These are phyloP conservation scores for Abrus pulchellus DNA, from an alignment of 306 rosid species.

Conservation along the genomic window DNA sequence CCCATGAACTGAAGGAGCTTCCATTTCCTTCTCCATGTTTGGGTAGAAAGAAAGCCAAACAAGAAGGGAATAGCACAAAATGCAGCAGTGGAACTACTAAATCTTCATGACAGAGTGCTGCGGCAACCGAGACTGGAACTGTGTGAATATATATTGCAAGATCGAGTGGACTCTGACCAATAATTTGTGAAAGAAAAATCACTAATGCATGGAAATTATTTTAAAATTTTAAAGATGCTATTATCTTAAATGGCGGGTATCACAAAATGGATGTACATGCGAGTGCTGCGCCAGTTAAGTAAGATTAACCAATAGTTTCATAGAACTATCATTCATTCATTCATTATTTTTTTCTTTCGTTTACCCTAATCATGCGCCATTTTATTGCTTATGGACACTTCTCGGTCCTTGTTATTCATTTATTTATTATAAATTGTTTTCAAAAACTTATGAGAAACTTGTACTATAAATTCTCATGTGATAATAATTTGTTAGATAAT, in stretches of 20 bases:
- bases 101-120: not conserved
- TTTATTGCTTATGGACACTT: not conserved
- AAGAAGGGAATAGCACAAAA: not conserved
- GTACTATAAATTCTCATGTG: too few relatives aligned
- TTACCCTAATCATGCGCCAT: slow-evolving; percentile 35
- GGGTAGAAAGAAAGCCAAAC: slow-evolving; percentile 13
- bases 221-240: not conserved
- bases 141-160: not conserved
- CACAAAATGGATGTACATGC: not conserved
- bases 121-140: not conserved
- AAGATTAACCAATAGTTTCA: slow-evolving; percentile 43
- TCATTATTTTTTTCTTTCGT: not conserved
- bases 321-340: slow-evolving; percentile 6
- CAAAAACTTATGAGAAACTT: too few relatives aligned
- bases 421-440: too few relatives aligned
- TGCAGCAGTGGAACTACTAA: slow-evolving; percentile 16
- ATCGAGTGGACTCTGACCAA: slow-evolving; percentile 15
- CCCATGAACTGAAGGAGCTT: slow-evolving; percentile 36
- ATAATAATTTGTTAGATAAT: too few relatives aligned
- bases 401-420: too few relatives aligned
- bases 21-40: slow-evolving; percentile 45
- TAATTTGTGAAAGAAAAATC: not conserved
- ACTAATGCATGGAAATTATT: not conserved
- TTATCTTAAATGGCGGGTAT: not conserved
- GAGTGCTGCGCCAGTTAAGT: slow-evolving; percentile 28